Evolutionary conservation across 768 basidiomycete genomes (phyloP).

Genomic region (Suillus sp.): DNA sequence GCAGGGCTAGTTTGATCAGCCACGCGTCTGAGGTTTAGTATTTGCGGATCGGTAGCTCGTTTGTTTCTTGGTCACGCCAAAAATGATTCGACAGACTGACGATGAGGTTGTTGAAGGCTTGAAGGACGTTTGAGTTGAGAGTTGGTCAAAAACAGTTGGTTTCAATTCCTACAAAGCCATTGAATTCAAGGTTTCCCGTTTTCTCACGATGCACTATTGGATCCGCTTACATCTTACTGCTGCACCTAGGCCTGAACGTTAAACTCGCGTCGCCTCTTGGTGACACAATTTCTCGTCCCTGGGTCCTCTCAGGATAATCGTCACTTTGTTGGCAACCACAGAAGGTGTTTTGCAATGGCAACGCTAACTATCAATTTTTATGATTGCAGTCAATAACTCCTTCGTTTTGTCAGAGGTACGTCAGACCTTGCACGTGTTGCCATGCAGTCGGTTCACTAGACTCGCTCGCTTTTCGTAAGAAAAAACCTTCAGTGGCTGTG

Average conservation of each 20-base stretch:
- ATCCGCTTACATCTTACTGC: slow-evolving; percentile 8
- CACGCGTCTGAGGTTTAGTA: slow-evolving; percentile 26
- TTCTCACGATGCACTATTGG: slow-evolving; percentile 28
- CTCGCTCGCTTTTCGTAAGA: background rate
- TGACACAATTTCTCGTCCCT: background rate
- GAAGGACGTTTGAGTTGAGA: slow-evolving; percentile 33
- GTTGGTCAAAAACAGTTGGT: slow-evolving; percentile 25
- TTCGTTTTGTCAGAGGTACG: background rate
- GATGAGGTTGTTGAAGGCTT: slow-evolving; percentile 17
- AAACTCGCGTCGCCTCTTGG: background rate
- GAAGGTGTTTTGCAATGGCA: background rate
- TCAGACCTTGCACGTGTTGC: background rate
- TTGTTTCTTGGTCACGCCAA: slow-evolving; percentile 20
- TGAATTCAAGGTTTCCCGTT: slow-evolving; percentile 29
- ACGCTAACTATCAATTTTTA: background rate
- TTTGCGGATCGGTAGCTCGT: slow-evolving; percentile 13
- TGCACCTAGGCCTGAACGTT: background rate
- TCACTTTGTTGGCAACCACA: background rate
- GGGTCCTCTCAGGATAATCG: background rate
- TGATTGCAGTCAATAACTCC: background rate
- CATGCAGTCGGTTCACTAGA: background rate
- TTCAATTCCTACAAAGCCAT: slow-evolving; percentile 15
- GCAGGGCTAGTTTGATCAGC: slow-evolving; percentile 19
- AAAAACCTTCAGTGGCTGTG: background rate
- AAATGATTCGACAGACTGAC: slow-evolving; percentile 15